A percentile compares a stretch with the other conserved stretches of the same genome.
These are phyloP conservation scores for Paramecium tetraurelia DNA, from an alignment of 73 alveolate genomes.

Conservation along the genomic window DNA sequence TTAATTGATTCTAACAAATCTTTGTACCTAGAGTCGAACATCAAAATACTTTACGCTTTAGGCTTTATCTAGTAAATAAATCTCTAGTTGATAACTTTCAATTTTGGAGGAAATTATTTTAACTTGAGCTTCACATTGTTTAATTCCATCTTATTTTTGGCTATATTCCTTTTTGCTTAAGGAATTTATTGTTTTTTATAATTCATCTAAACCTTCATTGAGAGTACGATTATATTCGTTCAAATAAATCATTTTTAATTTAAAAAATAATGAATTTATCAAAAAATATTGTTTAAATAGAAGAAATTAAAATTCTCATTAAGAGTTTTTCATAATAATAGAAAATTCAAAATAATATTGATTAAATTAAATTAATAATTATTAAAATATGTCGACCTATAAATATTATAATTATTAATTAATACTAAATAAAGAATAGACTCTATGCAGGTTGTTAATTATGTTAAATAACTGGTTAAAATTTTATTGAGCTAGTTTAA, in stretches of 20 bases:
- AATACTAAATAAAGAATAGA: conserved; percentile 16
- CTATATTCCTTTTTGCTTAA: not conserved
- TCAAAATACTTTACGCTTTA: not conserved
- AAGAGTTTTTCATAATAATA: not conserved
- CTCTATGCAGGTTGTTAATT: not conserved
- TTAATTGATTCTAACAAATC: not conserved
- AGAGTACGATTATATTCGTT: not conserved
- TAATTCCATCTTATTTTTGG: not conserved
- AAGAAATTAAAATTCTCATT: no score
- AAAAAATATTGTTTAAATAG: no score
- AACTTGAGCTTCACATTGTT: conserved; percentile 26
- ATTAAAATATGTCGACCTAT: not conserved
- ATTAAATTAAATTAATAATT: not conserved
- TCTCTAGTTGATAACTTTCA: conserved; percentile 49
- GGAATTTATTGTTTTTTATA: conserved; percentile 2
- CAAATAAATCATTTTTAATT: not conserved
- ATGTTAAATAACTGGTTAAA: not conserved
- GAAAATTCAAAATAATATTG: no score
- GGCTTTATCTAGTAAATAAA: conserved; percentile 29
- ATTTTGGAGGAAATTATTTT: conserved; percentile 10
- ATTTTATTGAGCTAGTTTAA: not conserved
- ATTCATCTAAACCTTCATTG: not conserved
- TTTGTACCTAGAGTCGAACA: not conserved
- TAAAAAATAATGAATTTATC: not conserved
- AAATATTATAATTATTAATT: not conserved